Base-by-base conservation (phyloP, 164 flowering plant genomes). In the Hamamelis virginiana region DNA sequence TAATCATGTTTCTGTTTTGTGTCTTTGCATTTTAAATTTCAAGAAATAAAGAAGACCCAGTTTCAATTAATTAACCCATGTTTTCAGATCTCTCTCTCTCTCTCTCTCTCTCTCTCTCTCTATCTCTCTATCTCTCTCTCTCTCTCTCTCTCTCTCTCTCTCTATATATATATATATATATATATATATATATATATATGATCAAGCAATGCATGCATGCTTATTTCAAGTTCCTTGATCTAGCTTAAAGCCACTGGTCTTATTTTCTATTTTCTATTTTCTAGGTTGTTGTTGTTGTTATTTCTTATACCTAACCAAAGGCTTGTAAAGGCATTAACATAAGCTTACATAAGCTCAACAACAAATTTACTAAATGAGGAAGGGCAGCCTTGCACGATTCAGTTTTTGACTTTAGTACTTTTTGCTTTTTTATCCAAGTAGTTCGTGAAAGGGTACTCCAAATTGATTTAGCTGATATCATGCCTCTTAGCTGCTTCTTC, bases 191-290 rank as follows among this genome's bases (percentile, higher is more conserved):
- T 28, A 43, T 59, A 16, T 59, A 3, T 23, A 13, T 59, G 5
- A 16, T 28, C 13, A 26, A 59, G 63, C 45, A 18, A 59, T 59
- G 63, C 43, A 59, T 22, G 66, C 51, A 44, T 41, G 47, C 22
- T 44, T 16, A 9, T 22, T 46, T 14, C 38, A 22, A 9, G 25
- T 22, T 25, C 12, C 25, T 12, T 33, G n/a, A n/a, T n/a, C n/a
- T n/a, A n/a, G 2, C 41, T 33, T 33, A 2, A 33, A 2, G 41
- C 41, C 41, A 33, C n/a, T 12, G 53, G 16, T 50, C 5, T 50
- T n/a, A 33, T 33, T 33, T 33, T 33, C 41, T 33, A 16, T 15
- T 50, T n/a, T 15, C 18, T n/a, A 50, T 50, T n/a, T n/a, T n/a
- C n/a, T n/a, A n/a, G n/a, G n/a, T n/a, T n/a, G n/a, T n/a, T n/a